Evolutionary conservation across 1,139 yeast species (phyloP).

Genomic region (Blastobotrys malaysiensis): DNA sequence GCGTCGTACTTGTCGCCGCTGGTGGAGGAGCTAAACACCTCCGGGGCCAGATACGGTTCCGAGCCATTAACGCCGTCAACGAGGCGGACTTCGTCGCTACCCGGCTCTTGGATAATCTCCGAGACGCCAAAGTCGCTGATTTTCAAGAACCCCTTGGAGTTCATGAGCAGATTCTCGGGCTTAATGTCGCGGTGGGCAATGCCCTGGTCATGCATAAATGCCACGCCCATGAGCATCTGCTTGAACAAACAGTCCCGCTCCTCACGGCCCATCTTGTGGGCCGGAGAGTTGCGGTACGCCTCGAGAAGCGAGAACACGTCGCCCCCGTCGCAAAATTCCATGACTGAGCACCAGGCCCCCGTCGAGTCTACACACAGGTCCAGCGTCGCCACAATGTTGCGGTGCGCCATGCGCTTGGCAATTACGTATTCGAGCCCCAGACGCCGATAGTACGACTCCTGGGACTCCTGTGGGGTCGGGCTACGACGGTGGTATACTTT

Average conservation of each 20-base stretch:
- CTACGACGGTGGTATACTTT: slow-evolving; percentile 55
- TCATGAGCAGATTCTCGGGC: slow-evolving; percentile 64
- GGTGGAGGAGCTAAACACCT: slow-evolving; percentile 51
- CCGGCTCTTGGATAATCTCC: slow-evolving; percentile 46
- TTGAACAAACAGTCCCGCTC: slow-evolving; percentile 62
- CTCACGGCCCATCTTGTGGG: slow-evolving; percentile 24
- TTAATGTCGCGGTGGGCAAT: slow-evolving; percentile 70
- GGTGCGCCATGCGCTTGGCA: slow-evolving; percentile 62
- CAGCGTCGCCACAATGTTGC: slow-evolving; percentile 61
- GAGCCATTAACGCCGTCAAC: slow-evolving; percentile 47
- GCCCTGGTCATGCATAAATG: slow-evolving; percentile 64
- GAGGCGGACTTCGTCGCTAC: slow-evolving; percentile 11
- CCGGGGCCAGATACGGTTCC: slow-evolving; percentile 87
- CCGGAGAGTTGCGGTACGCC: slow-evolving; percentile 27
- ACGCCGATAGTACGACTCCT: slow-evolving; percentile 57
- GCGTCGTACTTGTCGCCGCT: slow-evolving; percentile 53
- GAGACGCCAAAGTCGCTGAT: slow-evolving; percentile 71
- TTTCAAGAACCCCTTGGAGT: slow-evolving; percentile 63
- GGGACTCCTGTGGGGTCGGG: slow-evolving; percentile 33
- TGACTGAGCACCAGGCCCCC: slow-evolving; percentile 55
- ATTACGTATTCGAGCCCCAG: slow-evolving; percentile 75
- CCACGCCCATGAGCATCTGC: slow-evolving; percentile 67
- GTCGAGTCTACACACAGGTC: slow-evolving; percentile 42
- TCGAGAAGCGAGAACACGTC: slow-evolving; percentile 57
- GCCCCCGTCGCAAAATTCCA: slow-evolving; percentile 75